Percentiles rank a stretch among this genome's conserved stretches.
These are phyloP conservation scores for Lodderomyces beijingensis DNA, from an alignment of 1,139 yeast genomes.

Conservation along the genomic window DNA sequence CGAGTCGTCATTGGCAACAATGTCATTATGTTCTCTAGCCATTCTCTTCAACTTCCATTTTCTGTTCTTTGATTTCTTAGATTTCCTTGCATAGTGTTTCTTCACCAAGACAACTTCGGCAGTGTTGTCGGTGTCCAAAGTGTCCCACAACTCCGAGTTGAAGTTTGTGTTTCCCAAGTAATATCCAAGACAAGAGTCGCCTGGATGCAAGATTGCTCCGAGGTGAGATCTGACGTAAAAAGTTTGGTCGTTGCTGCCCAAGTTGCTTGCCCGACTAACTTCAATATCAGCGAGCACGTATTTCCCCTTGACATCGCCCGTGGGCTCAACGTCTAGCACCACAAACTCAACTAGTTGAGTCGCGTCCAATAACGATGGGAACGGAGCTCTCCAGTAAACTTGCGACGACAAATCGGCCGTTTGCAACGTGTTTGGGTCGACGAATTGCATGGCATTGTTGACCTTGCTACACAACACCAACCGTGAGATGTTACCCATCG, in stretches of 20 bases:
- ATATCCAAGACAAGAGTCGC: slow-evolving; percentile 92
- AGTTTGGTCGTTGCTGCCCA: slow-evolving; percentile 79
- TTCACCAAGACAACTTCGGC: slow-evolving; percentile 94
- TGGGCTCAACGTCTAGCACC: slow-evolving; percentile 90
- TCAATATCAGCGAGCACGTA: slow-evolving; percentile 85
- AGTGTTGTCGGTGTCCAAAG: slow-evolving; percentile 52
- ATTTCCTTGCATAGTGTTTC: slow-evolving; percentile 83
- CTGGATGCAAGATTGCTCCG: slow-evolving; percentile 93
- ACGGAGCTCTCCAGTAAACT: slow-evolving; percentile 87
- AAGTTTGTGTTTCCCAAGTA: slow-evolving; percentile 78
- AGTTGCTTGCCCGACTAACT: slow-evolving; percentile 79
- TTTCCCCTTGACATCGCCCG: slow-evolving; percentile 79
- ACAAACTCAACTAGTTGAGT: slow-evolving; percentile 82
- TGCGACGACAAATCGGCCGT: slow-evolving; percentile 70
- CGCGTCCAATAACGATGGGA: slow-evolving; percentile 70
- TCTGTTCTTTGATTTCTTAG: slow-evolving; percentile 73
- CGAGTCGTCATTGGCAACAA: slow-evolving; percentile 72
- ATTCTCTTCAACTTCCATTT: slow-evolving; percentile 96
- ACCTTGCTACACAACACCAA: slow-evolving; percentile 82
- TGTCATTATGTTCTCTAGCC: slow-evolving; percentile 92
- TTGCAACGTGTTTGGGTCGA: slow-evolving; percentile 81
- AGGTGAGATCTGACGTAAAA: slow-evolving; percentile 83
- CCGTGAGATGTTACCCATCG: slow-evolving; percentile 79
- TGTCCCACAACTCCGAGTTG: slow-evolving; percentile 82
- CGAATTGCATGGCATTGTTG: slow-evolving; percentile 75